These are phyloP conservation scores for Teratosphaeria viscida DNA, from an alignment of 2,329 filamentous ascomycete species.

Conservation along the genomic window DNA sequence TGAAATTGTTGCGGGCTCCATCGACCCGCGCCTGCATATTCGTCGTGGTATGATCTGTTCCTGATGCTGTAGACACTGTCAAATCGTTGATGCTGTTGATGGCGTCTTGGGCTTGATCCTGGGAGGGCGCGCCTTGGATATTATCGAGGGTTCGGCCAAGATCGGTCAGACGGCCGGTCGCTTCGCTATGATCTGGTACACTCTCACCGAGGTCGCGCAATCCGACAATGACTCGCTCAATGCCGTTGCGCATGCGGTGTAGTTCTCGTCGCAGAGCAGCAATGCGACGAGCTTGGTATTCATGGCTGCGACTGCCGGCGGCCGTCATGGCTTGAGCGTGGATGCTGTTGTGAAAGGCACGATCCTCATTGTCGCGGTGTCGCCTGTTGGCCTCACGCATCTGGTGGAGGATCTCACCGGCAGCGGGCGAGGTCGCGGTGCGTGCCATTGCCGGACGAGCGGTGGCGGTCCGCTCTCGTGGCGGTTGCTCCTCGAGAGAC, in stretches of 20 bases:
- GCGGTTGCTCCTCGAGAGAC: slow-evolving; percentile 13
- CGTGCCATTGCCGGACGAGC: background rate
- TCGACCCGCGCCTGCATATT: slow-evolving; percentile 21
- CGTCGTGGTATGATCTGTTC: slow-evolving; percentile 14
- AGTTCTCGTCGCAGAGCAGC: slow-evolving; percentile 28
- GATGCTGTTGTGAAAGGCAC: slow-evolving; percentile 6
- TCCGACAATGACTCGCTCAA: slow-evolving; percentile 27
- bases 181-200: slow-evolving; percentile 22
- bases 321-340: slow-evolving; percentile 20
- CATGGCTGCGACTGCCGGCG: slow-evolving; percentile 20
- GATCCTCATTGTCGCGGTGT: background rate
- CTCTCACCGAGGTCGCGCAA: slow-evolving; percentile 27
- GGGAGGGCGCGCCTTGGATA: slow-evolving; percentile 13
- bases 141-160: slow-evolving; percentile 22
- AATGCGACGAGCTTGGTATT: slow-evolving; percentile 26
- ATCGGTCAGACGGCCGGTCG: slow-evolving; percentile 18
- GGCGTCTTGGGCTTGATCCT: slow-evolving; percentile 12
- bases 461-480: background rate
- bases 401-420: background rate
- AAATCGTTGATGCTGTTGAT: slow-evolving; percentile 15
- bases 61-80: slow-evolving; percentile 7
- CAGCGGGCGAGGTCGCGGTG: background rate
- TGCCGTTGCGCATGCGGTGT: slow-evolving; percentile 27
- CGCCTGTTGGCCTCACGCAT: background rate
- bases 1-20: slow-evolving; percentile 20